These are phyloP conservation scores for Salicornia ramosissima DNA, from an alignment of 148 eudicot species.

Conservation along the genomic window DNA sequence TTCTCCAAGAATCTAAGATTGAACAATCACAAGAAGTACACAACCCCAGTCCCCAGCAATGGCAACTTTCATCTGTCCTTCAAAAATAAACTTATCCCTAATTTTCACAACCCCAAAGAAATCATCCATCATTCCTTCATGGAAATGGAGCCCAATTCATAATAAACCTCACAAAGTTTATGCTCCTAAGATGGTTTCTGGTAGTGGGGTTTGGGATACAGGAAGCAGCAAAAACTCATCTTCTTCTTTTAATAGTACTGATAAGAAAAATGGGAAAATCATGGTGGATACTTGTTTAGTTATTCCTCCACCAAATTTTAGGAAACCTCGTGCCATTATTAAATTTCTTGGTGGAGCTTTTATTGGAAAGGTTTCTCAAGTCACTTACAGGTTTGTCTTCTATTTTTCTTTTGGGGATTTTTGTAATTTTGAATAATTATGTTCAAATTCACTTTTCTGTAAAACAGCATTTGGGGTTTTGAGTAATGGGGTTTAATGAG, in stretches of 20 bases:
- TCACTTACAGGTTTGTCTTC: slow-evolving; percentile 54
- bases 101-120: slow-evolving; percentile 6
- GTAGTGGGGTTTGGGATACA: slow-evolving; percentile 4
- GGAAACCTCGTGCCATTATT: slow-evolving; percentile 62
- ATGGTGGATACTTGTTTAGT: slow-evolving; percentile 67
- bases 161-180: slow-evolving; percentile 14
- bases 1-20: no score
- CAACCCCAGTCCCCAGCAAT: neutral
- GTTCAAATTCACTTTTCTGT: neutral
- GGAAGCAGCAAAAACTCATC: slow-evolving; percentile 14
- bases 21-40: neutral
- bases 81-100: slow-evolving; percentile 20
- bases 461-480: neutral
- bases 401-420: neutral
- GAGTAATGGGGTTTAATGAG: slow-evolving; percentile 1
- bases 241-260: slow-evolving; percentile 11
- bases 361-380: slow-evolving; percentile 91
- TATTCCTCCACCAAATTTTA: slow-evolving; percentile 61
- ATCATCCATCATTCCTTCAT: neutral
- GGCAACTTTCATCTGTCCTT: slow-evolving; percentile 15
- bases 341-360: slow-evolving; percentile 92
- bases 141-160: slow-evolving; percentile 9
- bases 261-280: slow-evolving; percentile 26
- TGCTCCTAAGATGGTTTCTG: slow-evolving; percentile 11
- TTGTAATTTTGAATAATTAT: neutral